These are phyloP conservation scores for Hypoxylon fuscum DNA, from an alignment of 495 filamentous ascomycete genomes.

Conservation along the genomic window DNA sequence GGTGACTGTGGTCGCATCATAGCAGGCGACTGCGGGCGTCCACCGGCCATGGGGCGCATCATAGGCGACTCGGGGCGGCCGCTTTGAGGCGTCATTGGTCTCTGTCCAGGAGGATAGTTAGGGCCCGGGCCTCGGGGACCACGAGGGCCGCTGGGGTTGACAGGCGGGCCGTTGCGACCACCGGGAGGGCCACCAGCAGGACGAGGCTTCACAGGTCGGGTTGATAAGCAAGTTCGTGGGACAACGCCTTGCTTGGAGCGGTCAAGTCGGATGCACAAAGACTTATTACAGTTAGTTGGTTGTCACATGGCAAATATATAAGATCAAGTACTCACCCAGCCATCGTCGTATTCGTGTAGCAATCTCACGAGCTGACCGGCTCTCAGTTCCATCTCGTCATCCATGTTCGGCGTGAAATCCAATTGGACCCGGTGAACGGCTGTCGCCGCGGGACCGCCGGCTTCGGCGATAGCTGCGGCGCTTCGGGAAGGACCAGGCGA, in stretches of 20 bases:
- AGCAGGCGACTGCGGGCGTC: constrained; percentile 48
- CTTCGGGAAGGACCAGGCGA: constrained; percentile 53
- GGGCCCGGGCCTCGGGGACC: constrained; percentile 60
- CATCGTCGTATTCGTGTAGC: constrained; percentile 97
- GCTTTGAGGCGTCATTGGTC: constrained; percentile 54
- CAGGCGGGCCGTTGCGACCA: constrained; percentile 49
- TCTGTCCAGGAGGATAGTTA: constrained; percentile 55
- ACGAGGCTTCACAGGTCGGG: constrained; percentile 90
- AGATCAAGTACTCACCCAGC: constrained; percentile 76
- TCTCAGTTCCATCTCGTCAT: constrained; percentile 84
- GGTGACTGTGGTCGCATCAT: constrained; percentile 52
- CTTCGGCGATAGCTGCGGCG: constrained; percentile 62
- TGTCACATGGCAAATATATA: not conserved
- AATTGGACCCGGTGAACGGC: constrained; percentile 90
- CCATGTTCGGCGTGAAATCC: constrained; percentile 92
- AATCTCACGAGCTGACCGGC: constrained; percentile 85
- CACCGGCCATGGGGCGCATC: constrained; percentile 49
- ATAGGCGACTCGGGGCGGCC: constrained; percentile 56
- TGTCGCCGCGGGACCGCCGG: constrained; percentile 63
- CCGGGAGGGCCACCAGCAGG: constrained; percentile 53
- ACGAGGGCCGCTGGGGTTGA: constrained; percentile 48
- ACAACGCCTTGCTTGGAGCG: constrained; percentile 91
- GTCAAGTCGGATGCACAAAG: constrained; percentile 90
- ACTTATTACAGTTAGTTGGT: constrained; percentile 64
- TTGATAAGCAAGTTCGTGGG: constrained; percentile 92